A percentile compares a stretch with the other conserved stretches of the same genome.
These are phyloP conservation scores for Zelopaecilomyces penicillatus DNA, from an alignment of 2,329 filamentous ascomycete genomes.

Conservation along the genomic window DNA sequence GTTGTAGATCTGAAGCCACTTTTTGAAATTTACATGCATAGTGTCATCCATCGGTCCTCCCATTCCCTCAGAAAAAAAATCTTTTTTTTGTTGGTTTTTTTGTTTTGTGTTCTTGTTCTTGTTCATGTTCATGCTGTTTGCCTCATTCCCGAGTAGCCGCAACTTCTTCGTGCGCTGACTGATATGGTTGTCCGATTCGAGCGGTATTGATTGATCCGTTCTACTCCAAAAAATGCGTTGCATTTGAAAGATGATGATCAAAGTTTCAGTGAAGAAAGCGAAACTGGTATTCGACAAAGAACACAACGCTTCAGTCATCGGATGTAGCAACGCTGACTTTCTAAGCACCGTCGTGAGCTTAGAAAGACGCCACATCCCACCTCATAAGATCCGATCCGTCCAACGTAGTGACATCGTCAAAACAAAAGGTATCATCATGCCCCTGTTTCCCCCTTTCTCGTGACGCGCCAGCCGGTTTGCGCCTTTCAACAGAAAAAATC, in stretches of 20 bases:
- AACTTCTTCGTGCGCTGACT: no score
- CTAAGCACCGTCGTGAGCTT: conserved; percentile 1
- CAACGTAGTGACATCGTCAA: conserved; percentile 26
- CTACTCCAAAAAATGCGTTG: no score
- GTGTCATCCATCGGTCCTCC: conserved; percentile 12
- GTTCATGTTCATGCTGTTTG: conserved; percentile 8
- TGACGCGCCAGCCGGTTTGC: conserved; percentile 14
- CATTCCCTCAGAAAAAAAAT: conserved; percentile 17
- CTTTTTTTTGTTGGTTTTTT: conserved; percentile 19
- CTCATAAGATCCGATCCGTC: conserved; percentile 22
- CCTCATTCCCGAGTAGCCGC: not conserved
- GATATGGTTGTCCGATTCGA: no score
- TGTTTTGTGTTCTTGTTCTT: conserved; percentile 20
- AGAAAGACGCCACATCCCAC: conserved; percentile 15
- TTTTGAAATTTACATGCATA: not conserved
- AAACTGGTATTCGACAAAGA: not conserved
- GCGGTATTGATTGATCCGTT: no score
- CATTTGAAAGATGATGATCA: no score
- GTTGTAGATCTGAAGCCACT: not conserved
- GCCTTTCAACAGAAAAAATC: conserved; percentile 16
- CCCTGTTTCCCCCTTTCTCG: conserved; percentile 14
- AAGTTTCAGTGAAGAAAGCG: not conserved
- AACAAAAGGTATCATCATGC: conserved; percentile 26
- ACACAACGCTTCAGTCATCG: not conserved
- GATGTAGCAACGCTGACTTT: conserved; percentile 1